Evolutionary conservation across 2,329 filamentous ascomycete species (phyloP).

Genomic region (Ophiostoma australiae): DNA sequence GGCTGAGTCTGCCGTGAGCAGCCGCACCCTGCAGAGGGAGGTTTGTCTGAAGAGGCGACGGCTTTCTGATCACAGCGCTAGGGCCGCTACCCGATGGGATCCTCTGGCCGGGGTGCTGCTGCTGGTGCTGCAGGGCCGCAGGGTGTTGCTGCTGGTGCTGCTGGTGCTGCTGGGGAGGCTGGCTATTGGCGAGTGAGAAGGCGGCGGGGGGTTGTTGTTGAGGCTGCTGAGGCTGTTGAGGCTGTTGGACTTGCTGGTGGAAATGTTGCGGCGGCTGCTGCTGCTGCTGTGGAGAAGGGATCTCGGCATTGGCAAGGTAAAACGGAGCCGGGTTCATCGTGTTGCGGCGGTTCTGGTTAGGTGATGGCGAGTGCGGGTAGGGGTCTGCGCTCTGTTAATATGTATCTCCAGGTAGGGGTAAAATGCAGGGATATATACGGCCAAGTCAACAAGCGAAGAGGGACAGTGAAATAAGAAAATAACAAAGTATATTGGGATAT

Average conservation of each 20-base stretch:
- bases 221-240: not conserved
- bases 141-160: conserved; percentile 18
- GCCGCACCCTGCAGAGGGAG: conserved; percentile 30
- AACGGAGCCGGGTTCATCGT: conserved; percentile 35
- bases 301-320: conserved; percentile 21
- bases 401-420: too few relatives aligned
- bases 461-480: not conserved
- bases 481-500: conserved; percentile 5
- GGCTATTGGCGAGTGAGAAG: not conserved
- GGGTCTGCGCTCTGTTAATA: conserved; percentile 32
- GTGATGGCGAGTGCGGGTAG: conserved; percentile 47
- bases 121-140: conserved; percentile 12
- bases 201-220: not conserved
- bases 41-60: conserved; percentile 48
- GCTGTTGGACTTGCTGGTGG: not conserved
- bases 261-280: conserved; percentile 21
- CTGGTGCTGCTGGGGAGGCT: conserved; percentile 40
- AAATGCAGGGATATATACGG: not conserved
- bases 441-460: not conserved
- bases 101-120: conserved; percentile 40
- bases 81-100: conserved; percentile 44
- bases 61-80: conserved; percentile 36
- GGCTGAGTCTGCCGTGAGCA: not conserved
- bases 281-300: conserved; percentile 39
- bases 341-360: conserved; percentile 52